Evolutionary conservation across 805 yeast genomes (phyloP), one percentile per base, ranked within the genome.

Genomic region (Candida suzukii): DNA sequence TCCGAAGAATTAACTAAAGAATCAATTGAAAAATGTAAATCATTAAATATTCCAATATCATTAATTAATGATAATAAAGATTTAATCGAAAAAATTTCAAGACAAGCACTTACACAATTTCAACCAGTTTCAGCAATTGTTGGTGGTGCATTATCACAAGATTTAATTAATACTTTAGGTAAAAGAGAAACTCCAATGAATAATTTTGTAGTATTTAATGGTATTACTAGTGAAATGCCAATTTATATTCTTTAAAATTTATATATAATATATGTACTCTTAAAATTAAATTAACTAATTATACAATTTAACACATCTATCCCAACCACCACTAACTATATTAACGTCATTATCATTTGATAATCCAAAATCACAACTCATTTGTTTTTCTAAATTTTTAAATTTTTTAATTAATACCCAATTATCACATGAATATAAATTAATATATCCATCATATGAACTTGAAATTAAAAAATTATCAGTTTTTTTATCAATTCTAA

Each of bases 141-240:
- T 7, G 99, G 98, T 6, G 99, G 98, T 1, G 73, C 87, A 1
- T 61, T 91, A 20, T 84, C 95, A 2, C 99, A 93, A 61, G 96
- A 90, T 57, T 82, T 88, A 13, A 83, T 93, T 36, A 93, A 93
- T 63, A 78, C 73, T 41, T 61, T 91, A 40, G 83, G 93, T 34
- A 75, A 76, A 49, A 77, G 80, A 49, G 88, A 86, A 51, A 70
- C 79, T 33, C 95, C 97, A 3, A 69, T 90, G 30, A 90, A 88
- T 57, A 93, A 93, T 57, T 69, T 86, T 40, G 69, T 85, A 48
- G 63, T 91, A 1, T 69, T 90, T 30, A 96, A 93, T 63, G 88
- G 91, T 11, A 60, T 70, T 16, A 68, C 70, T 17, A 71, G 80
- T 35, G 81, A 79, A 45, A 85, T 88, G 77, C 96, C 96, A 20